Conservation (phyloP, 2,329 filamentous ascomycete species). For the Fonsecaea multimorphosa region DNA sequence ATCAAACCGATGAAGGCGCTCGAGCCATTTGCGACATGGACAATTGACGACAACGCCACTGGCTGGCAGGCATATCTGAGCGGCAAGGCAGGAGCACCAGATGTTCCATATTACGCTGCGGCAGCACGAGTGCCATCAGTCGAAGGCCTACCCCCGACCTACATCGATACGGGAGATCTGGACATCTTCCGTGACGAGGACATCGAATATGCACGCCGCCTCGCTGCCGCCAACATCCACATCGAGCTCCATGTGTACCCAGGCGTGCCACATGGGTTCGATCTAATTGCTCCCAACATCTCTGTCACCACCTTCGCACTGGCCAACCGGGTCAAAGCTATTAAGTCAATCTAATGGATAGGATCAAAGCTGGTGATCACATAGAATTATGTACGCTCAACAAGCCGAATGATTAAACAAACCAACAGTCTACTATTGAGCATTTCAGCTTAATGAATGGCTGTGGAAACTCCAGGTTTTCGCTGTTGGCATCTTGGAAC, state of each 20-base stretch:
- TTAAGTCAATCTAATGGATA: background rate
- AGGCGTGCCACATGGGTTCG: slow-evolving; percentile 51
- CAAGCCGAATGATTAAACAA: background rate
- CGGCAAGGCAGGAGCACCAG: slow-evolving; percentile 20
- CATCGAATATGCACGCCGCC: slow-evolving; percentile 48
- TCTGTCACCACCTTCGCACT: slow-evolving; percentile 25
- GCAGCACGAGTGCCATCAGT: slow-evolving; percentile 47
- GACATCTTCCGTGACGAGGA: slow-evolving; percentile 54
- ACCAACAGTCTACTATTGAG: background rate
- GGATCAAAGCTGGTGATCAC: background rate
- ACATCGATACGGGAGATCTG: slow-evolving; percentile 53
- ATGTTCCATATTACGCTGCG: slow-evolving; percentile 45
- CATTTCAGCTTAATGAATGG: background rate
- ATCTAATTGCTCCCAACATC: slow-evolving; percentile 40
- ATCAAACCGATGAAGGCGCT: slow-evolving; percentile 44
- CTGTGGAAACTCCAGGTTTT: background rate
- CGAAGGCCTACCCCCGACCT: slow-evolving; percentile 51
- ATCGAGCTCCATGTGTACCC: slow-evolving; percentile 55
- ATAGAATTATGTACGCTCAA: background rate
- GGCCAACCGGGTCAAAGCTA: slow-evolving; percentile 32
- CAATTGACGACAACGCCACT: slow-evolving; percentile 47
- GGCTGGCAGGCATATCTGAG: slow-evolving; percentile 52
- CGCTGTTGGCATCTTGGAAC: background rate
- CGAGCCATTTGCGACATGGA: slow-evolving; percentile 47
- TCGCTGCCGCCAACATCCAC: slow-evolving; percentile 52